Conservation (phyloP, 108 stramenopile species). For the Cyclotella kingstonii region DNA sequence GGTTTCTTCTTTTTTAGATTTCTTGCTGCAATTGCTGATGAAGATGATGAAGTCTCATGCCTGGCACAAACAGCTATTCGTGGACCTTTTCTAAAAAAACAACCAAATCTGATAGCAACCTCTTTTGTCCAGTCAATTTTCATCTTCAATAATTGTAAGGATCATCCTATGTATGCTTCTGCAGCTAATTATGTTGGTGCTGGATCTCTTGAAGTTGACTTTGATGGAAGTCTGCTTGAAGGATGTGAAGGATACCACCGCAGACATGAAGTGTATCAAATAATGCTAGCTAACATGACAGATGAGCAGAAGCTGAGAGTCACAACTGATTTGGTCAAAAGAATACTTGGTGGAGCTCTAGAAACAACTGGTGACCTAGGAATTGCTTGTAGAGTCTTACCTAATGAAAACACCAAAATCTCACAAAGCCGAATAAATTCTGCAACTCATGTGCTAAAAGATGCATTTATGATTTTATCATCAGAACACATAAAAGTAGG, state of each 20-base stretch:
- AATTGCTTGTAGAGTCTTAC: constrained; percentile 51
- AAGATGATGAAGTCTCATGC: constrained; percentile 76
- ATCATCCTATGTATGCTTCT: constrained; percentile 84
- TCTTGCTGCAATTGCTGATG: constrained; percentile 87
- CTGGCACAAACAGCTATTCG: constrained; percentile 73
- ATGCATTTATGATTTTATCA: constrained; percentile 63
- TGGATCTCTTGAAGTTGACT: constrained; percentile 56
- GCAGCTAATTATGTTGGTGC: constrained; percentile 74
- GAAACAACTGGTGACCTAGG: constrained; percentile 65
- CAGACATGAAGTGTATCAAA: constrained; percentile 74
- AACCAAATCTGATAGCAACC: constrained; percentile 80
- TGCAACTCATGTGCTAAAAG: constrained; percentile 64
- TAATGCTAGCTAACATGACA: constrained; percentile 78
- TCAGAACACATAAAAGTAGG: constrained; percentile 66
- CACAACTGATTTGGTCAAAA: constrained; percentile 84
- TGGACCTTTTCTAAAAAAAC: constrained; percentile 70
- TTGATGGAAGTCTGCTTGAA: constrained; percentile 36
- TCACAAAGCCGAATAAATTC: constrained; percentile 34
- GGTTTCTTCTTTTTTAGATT: constrained; percentile 88
- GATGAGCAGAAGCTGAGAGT: constrained; percentile 92
- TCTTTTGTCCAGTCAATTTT: constrained; percentile 91
- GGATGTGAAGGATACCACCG: constrained; percentile 47
- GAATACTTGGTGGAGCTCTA: constrained; percentile 75
- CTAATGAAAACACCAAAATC: constrained; percentile 9
- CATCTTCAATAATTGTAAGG: constrained; percentile 88